Evolutionary conservation across 177 flowering plant species (phyloP).

Genomic region (Telopea speciosissima): DNA sequence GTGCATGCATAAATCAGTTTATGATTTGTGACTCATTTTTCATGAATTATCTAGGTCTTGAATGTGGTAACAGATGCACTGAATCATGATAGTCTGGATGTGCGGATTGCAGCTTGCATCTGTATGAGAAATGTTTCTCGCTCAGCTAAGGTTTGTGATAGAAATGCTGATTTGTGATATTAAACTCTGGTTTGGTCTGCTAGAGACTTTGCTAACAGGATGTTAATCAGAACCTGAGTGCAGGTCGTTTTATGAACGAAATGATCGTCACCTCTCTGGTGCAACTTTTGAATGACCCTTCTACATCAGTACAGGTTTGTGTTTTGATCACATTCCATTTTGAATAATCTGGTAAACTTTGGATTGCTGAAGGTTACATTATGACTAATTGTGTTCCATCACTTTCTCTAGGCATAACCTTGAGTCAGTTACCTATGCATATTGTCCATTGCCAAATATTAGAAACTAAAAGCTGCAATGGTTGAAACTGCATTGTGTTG

Average conservation of each 20-base stretch:
- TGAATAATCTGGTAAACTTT: no score
- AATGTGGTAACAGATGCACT: slow-evolving; percentile 48
- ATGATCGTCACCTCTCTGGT: slow-evolving; percentile 47
- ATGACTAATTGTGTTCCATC: background rate
- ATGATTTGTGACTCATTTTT: background rate
- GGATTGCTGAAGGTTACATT: background rate
- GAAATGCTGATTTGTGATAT: slow-evolving; percentile 1
- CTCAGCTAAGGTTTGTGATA: slow-evolving; percentile 50
- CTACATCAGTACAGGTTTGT: slow-evolving; percentile 67
- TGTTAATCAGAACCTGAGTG: slow-evolving; percentile 73
- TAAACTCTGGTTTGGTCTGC: background rate
- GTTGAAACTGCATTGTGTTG: background rate
- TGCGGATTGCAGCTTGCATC: slow-evolving; percentile 77
- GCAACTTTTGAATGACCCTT: slow-evolving; percentile 55
- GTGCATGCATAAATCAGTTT: background rate
- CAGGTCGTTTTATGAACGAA: slow-evolving; percentile 72
- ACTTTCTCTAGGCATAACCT: background rate
- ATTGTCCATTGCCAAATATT: background rate
- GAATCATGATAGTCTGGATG: slow-evolving; percentile 58
- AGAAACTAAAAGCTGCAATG: background rate
- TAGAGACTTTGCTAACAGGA: slow-evolving; percentile 20
- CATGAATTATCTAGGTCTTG: slow-evolving; percentile 41
- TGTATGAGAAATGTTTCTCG: slow-evolving; percentile 78
- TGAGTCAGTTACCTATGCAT: background rate
- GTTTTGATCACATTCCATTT: background rate